Base-by-base conservation (phyloP, 2,329 filamentous ascomycete species). In the Sporothrix brasiliensis region DNA sequence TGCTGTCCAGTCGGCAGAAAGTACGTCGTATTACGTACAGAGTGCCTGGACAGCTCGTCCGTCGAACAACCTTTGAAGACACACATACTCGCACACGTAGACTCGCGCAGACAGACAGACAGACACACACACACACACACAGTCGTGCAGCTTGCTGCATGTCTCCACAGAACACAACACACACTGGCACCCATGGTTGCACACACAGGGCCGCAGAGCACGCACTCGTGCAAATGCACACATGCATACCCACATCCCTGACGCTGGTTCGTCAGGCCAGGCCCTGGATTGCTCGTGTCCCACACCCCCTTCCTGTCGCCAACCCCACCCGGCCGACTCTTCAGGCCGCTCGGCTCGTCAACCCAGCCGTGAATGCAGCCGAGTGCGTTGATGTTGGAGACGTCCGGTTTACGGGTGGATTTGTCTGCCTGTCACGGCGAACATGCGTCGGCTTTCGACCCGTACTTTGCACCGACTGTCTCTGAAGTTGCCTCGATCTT, bases 241-340 rank as follows among this genome's bases (percentile, higher is more conserved):
- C 58, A 61, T 65, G 21, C 41, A 66, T 24, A 39, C 13, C 44
- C 44, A 67, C 30, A 27, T 19, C 30, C 16, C 61, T 66, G 44
- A 13, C n/a, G 49, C 34, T 34, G 34, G 34, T 34, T 34, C 34
- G 34, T 34, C 34, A 34, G 34, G 34, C 34, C 34, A 6, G 34
- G 4, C 34, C 34, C 34, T 34, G 34, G 34, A 34, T 34, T 34
- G 34, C 34, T 34, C 7, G 34, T 60, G 56, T n/a, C 54, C 34
- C 50, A 67, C 34, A 41, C 50, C 50, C 30, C 16, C 50, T 24
- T 47, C 50, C 34, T 41, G 10, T 47, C 65, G n/a, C 16, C 30
- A 24, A 41, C 65, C 65, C 65, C 65, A 44, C 65, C 50, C 65
- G 21, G 50, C 49, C 30, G 34, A 63, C 63, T 67, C 19, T 24